These are phyloP conservation scores for Mollisiaceae sp. DNA, from an alignment of 2,329 filamentous ascomycete species.

Conservation along the genomic window DNA sequence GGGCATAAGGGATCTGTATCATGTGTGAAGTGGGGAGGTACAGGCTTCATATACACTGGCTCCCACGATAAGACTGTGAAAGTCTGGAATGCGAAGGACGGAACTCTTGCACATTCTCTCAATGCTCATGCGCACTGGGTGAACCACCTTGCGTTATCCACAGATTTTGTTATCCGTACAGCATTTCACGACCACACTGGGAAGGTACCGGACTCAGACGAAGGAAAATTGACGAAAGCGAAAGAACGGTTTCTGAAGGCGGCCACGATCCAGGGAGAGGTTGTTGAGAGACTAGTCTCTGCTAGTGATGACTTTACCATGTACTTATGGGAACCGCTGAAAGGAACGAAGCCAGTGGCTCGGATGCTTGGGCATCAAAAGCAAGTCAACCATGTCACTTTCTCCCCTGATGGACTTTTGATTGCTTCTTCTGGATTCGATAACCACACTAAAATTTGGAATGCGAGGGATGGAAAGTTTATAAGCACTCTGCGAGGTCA, in stretches of 20 bases:
- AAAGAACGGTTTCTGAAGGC: slow-evolving; percentile 85
- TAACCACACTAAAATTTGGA: slow-evolving; percentile 95
- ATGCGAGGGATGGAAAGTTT: slow-evolving; percentile 76
- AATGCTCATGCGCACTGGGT: slow-evolving; percentile 90
- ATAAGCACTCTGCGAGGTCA: slow-evolving; percentile 88
- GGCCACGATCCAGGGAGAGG: slow-evolving; percentile 73
- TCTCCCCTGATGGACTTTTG: slow-evolving; percentile 85
- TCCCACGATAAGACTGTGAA: slow-evolving; percentile 94
- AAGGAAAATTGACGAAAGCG: slow-evolving; percentile 76
- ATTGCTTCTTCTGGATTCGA: slow-evolving; percentile 93
- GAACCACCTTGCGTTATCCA: slow-evolving; percentile 92
- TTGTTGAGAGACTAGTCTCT: slow-evolving; percentile 85
- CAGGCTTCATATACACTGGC: slow-evolving; percentile 79
- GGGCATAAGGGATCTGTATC: slow-evolving; percentile 90
- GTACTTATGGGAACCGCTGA: slow-evolving; percentile 88
- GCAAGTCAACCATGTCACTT: slow-evolving; percentile 93
- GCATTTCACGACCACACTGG: slow-evolving; percentile 85
- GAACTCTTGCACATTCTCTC: slow-evolving; percentile 80
- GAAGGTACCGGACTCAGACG: slow-evolving; percentile 68
- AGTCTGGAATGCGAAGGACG: slow-evolving; percentile 83
- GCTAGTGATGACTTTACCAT: slow-evolving; percentile 96
- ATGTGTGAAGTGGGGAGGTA: slow-evolving; percentile 95
- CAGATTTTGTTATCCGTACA: slow-evolving; percentile 86
- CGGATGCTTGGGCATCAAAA: slow-evolving; percentile 94
- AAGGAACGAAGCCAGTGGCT: slow-evolving; percentile 82